A percentile compares a stretch with the other conserved stretches of the same genome.
Evolutionary conservation across 345 rosid genomes (phyloP).

Genomic region (Pelargonium nanum): DNA sequence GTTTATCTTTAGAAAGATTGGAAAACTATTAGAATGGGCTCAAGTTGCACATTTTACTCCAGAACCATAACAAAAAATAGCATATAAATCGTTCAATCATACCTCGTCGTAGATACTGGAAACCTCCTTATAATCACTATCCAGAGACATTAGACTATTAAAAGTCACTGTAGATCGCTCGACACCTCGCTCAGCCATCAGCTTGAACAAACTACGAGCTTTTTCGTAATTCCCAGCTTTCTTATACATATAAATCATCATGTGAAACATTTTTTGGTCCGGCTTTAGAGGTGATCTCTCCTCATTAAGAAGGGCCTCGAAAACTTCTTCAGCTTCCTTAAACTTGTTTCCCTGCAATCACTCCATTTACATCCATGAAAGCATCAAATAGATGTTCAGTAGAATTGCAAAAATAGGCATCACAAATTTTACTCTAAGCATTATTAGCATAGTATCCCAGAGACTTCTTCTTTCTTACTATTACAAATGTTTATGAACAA

Average conservation of each 20-base stretch:
- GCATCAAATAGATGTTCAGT: slow-evolving; percentile 3
- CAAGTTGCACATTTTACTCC: not conserved
- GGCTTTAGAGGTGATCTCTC: slow-evolving; percentile 64
- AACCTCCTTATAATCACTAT: slow-evolving; percentile 84
- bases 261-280: slow-evolving; percentile 90
- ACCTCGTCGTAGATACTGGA: slow-evolving; percentile 96
- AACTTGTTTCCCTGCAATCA: slow-evolving; percentile 62
- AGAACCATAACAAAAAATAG: slow-evolving; percentile 1
- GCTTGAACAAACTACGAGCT: slow-evolving; percentile 62
- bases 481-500: no score
- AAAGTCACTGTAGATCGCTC: slow-evolving; percentile 67
- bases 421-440: not conserved
- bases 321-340: slow-evolving; percentile 75
- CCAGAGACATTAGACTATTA: slow-evolving; percentile 93
- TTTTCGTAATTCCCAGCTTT: slow-evolving; percentile 76
- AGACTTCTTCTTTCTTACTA: no score
- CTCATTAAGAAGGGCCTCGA: slow-evolving; percentile 59
- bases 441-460: no score
- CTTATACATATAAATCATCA: slow-evolving; percentile 91
- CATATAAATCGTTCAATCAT: slow-evolving; percentile 2
- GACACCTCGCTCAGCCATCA: slow-evolving; percentile 68
- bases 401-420: slow-evolving; percentile 9
- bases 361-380: slow-evolving; percentile 5
- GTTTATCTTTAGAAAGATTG: no score
- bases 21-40: no score